Evolutionary conservation across 2,329 filamentous ascomycete genomes (phyloP).

Genomic region (Decorospora gaudefroyi): DNA sequence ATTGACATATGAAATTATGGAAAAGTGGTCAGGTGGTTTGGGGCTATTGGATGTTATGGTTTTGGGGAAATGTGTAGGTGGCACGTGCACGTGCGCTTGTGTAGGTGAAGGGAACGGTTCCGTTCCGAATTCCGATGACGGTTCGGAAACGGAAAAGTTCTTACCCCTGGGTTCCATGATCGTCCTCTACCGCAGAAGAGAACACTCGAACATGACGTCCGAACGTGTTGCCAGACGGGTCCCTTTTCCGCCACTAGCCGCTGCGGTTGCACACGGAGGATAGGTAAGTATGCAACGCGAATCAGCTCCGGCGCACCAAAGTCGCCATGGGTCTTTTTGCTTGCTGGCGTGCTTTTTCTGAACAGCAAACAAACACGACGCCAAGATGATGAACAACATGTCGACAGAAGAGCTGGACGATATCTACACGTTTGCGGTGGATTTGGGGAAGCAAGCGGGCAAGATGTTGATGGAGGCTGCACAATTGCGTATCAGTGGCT

Average conservation of each 20-base stretch:
- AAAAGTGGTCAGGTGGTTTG: too few relatives aligned
- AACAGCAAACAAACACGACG: neutral
- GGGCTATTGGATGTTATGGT: too few relatives aligned
- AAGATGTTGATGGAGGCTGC: conserved; percentile 67
- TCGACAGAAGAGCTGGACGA: conserved; percentile 59
- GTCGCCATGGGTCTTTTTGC: neutral
- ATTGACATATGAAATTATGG: too few relatives aligned
- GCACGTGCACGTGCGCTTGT: too few relatives aligned
- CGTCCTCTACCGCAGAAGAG: conserved; percentile 2
- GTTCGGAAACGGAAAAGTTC: conserved; percentile 17
- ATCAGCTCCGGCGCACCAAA: neutral
- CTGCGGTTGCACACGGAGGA: conserved; percentile 8
- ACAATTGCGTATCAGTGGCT: conserved; percentile 57
- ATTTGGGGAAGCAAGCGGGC: conserved; percentile 72
- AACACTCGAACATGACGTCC: too few relatives aligned
- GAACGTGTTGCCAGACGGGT: neutral
- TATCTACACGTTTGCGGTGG: conserved; percentile 71
- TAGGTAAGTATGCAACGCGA: neutral
- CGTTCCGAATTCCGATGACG: conserved; percentile 10
- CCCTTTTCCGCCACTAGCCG: conserved; percentile 9
- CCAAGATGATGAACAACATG: conserved; percentile 30
- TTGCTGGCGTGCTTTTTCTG: neutral
- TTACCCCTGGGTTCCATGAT: conserved; percentile 11
- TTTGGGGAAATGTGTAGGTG: too few relatives aligned
- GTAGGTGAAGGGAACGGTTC: too few relatives aligned